A percentile compares a stretch with the other conserved stretches of the same genome.
phyloP scores from a whole-genome alignment of 441 rosid species.

The Mallotus repandus region DNA sequence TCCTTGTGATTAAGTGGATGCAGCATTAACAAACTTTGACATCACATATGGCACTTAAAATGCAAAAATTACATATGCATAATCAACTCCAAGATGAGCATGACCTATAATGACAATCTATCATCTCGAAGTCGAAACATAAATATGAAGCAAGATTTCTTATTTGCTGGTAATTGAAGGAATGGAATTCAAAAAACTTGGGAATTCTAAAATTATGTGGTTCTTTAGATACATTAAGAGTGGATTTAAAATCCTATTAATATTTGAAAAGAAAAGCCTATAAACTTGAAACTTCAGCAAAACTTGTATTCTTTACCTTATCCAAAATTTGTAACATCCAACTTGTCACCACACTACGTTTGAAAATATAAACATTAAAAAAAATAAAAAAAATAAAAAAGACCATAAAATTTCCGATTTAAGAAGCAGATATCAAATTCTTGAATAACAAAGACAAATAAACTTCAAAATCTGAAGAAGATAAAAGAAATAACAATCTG shows the following conservation, averaged over 20 bases:
- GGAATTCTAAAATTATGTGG: not conserved
- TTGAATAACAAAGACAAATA: not conserved
- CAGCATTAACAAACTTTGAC: not conserved
- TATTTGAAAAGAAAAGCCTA: not conserved
- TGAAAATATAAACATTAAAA: not conserved
- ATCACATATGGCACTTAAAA: not conserved
- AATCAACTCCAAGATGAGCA: not conserved
- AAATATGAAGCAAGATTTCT: not conserved
- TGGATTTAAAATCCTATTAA: not conserved
- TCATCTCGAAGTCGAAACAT: not conserved
- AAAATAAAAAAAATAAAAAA: not conserved
- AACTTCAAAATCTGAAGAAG: not conserved
- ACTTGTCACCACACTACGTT: not conserved
- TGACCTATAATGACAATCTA: not conserved
- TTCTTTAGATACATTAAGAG: not conserved
- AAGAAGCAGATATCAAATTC: not conserved
- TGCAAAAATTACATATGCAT: too few species aligned
- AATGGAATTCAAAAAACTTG: not conserved
- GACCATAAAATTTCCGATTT: not conserved
- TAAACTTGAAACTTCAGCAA: not conserved
- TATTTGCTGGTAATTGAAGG: not conserved
- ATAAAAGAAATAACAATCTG: not conserved
- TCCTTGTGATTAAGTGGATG: not conserved
- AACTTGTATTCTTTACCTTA: too few species aligned
- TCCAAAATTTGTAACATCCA: not conserved